Conservation (phyloP, 1,139 yeast species). For the Geotrichum reessii region DNA sequence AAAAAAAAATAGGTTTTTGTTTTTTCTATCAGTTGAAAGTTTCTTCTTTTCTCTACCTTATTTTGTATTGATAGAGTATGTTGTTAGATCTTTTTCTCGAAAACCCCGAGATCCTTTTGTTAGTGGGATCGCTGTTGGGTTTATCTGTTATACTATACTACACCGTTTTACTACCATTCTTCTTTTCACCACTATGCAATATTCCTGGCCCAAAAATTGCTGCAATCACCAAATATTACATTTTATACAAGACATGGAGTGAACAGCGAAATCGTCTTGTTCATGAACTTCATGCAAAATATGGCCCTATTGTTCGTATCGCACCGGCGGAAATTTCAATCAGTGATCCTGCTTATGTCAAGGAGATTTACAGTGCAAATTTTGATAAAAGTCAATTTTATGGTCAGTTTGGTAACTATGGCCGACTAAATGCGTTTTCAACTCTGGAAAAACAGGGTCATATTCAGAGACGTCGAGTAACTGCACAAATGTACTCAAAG, state of each 20-base stretch:
- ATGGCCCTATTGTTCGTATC: conserved; percentile 58
- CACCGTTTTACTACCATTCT: conserved; percentile 21
- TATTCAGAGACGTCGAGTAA: conserved; percentile 36
- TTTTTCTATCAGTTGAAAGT: background rate
- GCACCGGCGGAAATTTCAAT: conserved; percentile 61
- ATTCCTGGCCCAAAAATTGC: conserved; percentile 61
- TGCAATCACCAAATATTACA: conserved; percentile 45
- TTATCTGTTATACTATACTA: conserved; percentile 8
- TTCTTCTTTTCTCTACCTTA: background rate
- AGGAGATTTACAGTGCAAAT: conserved; percentile 53
- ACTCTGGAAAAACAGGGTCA: conserved; percentile 48
- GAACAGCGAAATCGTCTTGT: conserved; percentile 50
- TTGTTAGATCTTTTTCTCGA: conserved; percentile 8
- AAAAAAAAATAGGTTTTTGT: no score
- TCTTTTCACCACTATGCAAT: conserved; percentile 40
- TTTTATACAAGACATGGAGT: conserved; percentile 49
- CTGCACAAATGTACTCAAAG: conserved; percentile 30
- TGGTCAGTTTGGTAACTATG: conserved; percentile 57
- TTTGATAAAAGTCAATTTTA: conserved; percentile 58
- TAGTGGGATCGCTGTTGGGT: background rate
- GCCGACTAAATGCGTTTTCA: conserved; percentile 54
- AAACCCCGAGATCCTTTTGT: background rate
- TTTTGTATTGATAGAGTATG: background rate
- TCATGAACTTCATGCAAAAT: conserved; percentile 47
- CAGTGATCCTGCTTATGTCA: conserved; percentile 47